Percentiles rank a stretch among this genome's conserved stretches.
phyloP scores from a whole-genome alignment of 768 basidiomycete species.

The Tricholoma furcatifolium region DNA sequence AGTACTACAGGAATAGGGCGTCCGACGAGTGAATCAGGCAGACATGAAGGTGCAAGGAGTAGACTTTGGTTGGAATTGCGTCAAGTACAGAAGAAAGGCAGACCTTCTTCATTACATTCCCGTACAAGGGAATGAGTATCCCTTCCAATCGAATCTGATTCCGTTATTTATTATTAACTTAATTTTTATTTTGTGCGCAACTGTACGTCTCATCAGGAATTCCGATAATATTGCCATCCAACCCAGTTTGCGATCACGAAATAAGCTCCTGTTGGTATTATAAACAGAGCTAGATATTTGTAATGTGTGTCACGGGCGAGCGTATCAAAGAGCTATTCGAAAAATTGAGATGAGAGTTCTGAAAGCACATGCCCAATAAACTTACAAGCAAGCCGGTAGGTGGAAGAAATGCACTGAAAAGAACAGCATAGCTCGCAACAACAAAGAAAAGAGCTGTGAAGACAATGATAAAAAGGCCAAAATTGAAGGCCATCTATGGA shows the following conservation, averaged over 20 bases:
- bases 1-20: conserved; percentile 19
- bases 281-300: conserved; percentile 80
- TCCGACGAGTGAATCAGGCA: conserved; percentile 28
- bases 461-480: conserved; percentile 48
- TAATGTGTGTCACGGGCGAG: conserved; percentile 80
- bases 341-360: neutral
- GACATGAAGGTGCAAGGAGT: conserved; percentile 38
- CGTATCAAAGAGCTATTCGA: conserved; percentile 56
- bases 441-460: conserved; percentile 52
- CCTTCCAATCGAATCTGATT: conserved; percentile 20
- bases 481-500: conserved; percentile 18
- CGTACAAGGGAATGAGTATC: conserved; percentile 23
- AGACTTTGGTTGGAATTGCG: conserved; percentile 57
- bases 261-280: conserved; percentile 80
- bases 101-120: conserved; percentile 43
- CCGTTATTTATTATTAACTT: conserved; percentile 15
- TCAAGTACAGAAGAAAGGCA: conserved; percentile 46
- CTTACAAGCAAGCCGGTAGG: conserved; percentile 49
- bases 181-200: conserved; percentile 1
- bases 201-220: conserved; percentile 54
- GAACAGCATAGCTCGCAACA: conserved; percentile 58
- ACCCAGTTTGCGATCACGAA: conserved; percentile 99
- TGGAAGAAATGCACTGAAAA: conserved; percentile 66
- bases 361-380: conserved; percentile 22
- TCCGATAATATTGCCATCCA: conserved; percentile 96